Conservation (phyloP, 768 basidiomycete species). For the Lentinula lateritia region DNA sequence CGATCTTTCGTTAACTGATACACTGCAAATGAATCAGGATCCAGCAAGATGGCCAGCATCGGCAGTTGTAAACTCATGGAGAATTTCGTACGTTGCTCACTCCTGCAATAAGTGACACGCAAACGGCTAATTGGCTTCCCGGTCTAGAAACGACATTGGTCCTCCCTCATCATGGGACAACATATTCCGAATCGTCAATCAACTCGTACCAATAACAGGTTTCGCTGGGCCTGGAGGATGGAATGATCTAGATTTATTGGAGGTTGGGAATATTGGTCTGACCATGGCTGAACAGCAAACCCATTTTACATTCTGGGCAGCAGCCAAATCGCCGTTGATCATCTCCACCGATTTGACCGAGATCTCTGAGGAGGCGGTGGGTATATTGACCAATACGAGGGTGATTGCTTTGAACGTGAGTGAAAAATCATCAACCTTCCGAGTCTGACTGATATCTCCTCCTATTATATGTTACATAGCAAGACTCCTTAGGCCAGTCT, state of each 20-base stretch:
- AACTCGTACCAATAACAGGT: conserved; percentile 43
- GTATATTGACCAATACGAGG: conserved; percentile 33
- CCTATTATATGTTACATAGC: conserved; percentile 18
- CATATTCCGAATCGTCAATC: conserved; percentile 44
- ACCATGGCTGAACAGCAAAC: conserved; percentile 28
- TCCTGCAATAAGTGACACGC: neutral
- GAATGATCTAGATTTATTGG: conserved; percentile 51
- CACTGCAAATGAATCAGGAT: conserved; percentile 16
- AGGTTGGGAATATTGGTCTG: conserved; percentile 43
- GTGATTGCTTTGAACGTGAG: conserved; percentile 40
- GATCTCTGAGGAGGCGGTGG: conserved; percentile 25
- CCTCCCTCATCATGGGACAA: conserved; percentile 43
- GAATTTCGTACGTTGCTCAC: conserved; percentile 32
- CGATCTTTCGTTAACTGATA: neutral
- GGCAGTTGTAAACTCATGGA: conserved; percentile 44
- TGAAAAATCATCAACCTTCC: neutral
- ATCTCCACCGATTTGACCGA: conserved; percentile 38
- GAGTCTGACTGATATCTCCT: neutral
- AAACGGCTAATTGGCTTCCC: neutral
- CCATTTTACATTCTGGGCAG: conserved; percentile 46
- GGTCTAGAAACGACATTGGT: conserved; percentile 38
- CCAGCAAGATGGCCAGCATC: conserved; percentile 46
- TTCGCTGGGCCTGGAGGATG: conserved; percentile 41
- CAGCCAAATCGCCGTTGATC: conserved; percentile 43
- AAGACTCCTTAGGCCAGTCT: conserved; percentile 40